Evolutionary conservation across 2,329 filamentous ascomycete genomes (phyloP), one percentile per base, ranked within the genome.

Genomic region (Cadophora sp.): DNA sequence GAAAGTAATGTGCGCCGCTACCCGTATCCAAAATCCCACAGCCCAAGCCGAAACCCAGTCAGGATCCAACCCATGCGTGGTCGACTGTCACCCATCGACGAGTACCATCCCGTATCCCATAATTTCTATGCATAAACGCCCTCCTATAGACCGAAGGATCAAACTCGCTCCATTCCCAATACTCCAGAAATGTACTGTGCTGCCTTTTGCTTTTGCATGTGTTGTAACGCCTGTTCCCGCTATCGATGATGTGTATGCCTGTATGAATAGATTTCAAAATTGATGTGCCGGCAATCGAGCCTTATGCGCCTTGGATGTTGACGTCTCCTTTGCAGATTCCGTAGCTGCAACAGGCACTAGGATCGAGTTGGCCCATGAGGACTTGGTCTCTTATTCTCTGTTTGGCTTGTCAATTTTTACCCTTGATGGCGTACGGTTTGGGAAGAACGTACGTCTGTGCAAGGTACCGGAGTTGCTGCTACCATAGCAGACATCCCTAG

Each of bases 271-370:
- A 16, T 8, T 26, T 31, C 59, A 16, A 43, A 26, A 29, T n/a
- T 16, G 40, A 31, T 31, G 40, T 34, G 40, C 8, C 22, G 40
- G 24, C 37, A 29, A 19, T 19, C 56, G 4, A 46, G 19, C 40
- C 40, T 70, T 58, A 72, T 40, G 66, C 73, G 24, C 69, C 71
- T 61, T 69, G 71, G n/a, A 73, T 68, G 60, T 73, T 74, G 60
- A 74, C 71, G 58, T 69, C 70, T 14, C 68, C 69, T 64, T 63
- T 71, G 61, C 75, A 77, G 2, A 73, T 61, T 14, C 75, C 75
- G 51, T 76, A 76, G 27, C 53, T 71, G 58, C 75, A 77, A 64
- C 75, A 77, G 14, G 72, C 73, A 16, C 61, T 69, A 3, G 73
- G 68, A 40, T 73, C 71, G n/a, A 76, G 56, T 11, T 73, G 53